Base-by-base conservation (phyloP, 2,329 filamentous ascomycete species). In the Gremmenia infestans region DNA sequence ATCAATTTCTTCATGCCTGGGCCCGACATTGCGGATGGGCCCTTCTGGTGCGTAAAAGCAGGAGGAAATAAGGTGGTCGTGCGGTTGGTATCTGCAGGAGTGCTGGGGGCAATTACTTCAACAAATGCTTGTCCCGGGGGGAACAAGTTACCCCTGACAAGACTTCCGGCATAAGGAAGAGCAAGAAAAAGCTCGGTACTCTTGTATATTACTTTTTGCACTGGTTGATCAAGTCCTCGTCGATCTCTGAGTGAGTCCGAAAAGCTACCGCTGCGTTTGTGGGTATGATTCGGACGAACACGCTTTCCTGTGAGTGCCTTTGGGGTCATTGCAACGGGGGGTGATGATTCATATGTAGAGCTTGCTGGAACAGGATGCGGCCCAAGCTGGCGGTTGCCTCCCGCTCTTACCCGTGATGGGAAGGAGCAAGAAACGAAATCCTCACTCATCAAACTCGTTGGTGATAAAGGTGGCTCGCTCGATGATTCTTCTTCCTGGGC, bases 211-310 rank as follows among this genome's bases (percentile, higher is more conserved):
- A 77, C 68, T 57, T 76, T 80, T 47, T 82, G 80, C 3, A 74
- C 60, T 12, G 66, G 62, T 46, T 64, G 71, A 12, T 70, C 61
- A 22, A 56, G 5, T 72, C 71, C 22, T 71, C 82, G 72, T 74
- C 86, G 72, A 67, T 94, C 89, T 63, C 91, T 79, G 51, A 93
- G 72, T 1, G 92, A 93, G 72, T 97, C 90, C 0, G 88, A 89
- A 65, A 94, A 87, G 69, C 92, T 97, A 50, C 87, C 91, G 67
- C 89, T 96, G 22, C 91, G 85, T 71, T 91, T 92, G 72, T 96
- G 91, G 2, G 76, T 71, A 60, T 81, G 79, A 12, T 74, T 73
- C 19, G 83, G 79, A 15, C 83, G 79, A 7, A 81, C 76, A 15
- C 81, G 78, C 67, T 86, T 86, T 54, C 81, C 81, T 11, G 78